Evolutionary conservation across 768 basidiomycete genomes (phyloP).

Genomic region (Leccinum olivaceopallidum): DNA sequence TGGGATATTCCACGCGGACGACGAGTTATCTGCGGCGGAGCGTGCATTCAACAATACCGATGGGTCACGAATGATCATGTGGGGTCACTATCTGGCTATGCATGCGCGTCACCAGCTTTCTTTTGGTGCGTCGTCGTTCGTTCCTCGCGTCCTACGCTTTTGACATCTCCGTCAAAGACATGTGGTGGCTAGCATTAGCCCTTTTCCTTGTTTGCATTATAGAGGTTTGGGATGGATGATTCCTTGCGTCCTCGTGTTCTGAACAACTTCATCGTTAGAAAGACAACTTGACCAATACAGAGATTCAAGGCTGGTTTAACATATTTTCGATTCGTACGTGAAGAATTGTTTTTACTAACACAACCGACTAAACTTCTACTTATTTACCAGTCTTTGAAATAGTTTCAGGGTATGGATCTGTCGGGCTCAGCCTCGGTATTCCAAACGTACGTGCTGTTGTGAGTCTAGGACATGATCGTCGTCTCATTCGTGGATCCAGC

Average conservation of each 20-base stretch:
- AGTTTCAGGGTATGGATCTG: slow-evolving; percentile 85
- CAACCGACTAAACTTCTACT: neutral
- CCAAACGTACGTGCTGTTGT: slow-evolving; percentile 55
- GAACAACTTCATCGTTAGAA: slow-evolving; percentile 41
- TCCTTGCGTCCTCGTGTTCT: slow-evolving; percentile 1
- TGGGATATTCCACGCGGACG: slow-evolving; percentile 64
- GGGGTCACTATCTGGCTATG: slow-evolving; percentile 77
- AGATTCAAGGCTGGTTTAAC: slow-evolving; percentile 70
- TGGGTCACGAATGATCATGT: slow-evolving; percentile 58
- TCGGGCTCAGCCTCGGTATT: slow-evolving; percentile 89
- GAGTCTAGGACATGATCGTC: neutral
- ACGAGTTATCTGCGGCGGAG: slow-evolving; percentile 50
- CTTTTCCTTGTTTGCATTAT: slow-evolving; percentile 91
- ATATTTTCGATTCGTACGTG: slow-evolving; percentile 75
- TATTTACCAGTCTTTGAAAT: slow-evolving; percentile 70
- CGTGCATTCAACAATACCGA: slow-evolving; percentile 37
- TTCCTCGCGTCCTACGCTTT: neutral
- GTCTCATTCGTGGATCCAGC: slow-evolving; percentile 41
- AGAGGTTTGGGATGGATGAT: slow-evolving; percentile 55
- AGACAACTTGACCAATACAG: slow-evolving; percentile 53
- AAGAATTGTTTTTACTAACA: neutral
- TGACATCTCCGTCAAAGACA: slow-evolving; percentile 54
- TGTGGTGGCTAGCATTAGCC: slow-evolving; percentile 92
- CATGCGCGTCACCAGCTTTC: slow-evolving; percentile 88
- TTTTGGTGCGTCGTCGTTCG: slow-evolving; percentile 58